phyloP scores from a whole-genome alignment of 1,284 basidiomycete genomes.

The Fistulina hepatica region DNA sequence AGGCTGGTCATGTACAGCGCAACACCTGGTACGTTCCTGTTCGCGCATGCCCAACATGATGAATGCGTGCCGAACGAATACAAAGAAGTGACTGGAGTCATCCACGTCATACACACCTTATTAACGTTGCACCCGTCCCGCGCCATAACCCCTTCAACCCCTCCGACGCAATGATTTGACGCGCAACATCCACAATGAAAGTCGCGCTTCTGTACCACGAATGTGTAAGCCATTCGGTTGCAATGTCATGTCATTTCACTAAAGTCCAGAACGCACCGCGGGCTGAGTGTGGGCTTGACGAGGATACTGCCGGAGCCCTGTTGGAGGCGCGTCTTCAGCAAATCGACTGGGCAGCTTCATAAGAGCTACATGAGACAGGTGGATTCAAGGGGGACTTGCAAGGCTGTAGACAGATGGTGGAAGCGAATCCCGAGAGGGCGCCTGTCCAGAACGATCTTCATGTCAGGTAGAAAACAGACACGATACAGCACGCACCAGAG shows the following conservation, averaged over 20 bases:
- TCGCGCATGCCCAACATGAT: not conserved
- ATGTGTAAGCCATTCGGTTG: too few relatives aligned
- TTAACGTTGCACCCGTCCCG: slow-evolving; percentile 74
- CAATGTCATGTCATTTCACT: slow-evolving; percentile 6
- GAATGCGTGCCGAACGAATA: not conserved
- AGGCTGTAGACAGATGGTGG: slow-evolving; percentile 67
- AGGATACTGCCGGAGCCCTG: slow-evolving; percentile 45
- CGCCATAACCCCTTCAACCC: slow-evolving; percentile 74
- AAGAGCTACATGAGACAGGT: slow-evolving; percentile 4
- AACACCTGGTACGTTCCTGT: slow-evolving; percentile 86
- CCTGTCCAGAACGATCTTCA: slow-evolving; percentile 28
- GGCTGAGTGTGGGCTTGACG: slow-evolving; percentile 21
- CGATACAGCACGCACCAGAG: slow-evolving; percentile 36
- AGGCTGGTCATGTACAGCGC: slow-evolving; percentile 87
- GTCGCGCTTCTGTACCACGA: slow-evolving; percentile 26
- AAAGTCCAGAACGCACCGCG: slow-evolving; percentile 16
- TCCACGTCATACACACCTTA: slow-evolving; percentile 40
- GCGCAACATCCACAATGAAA: slow-evolving; percentile 39
- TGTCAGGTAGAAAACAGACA: not conserved
- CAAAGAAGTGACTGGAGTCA: too few relatives aligned
- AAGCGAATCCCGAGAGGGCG: slow-evolving; percentile 64
- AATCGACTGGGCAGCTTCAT: slow-evolving; percentile 57
- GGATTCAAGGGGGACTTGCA: slow-evolving; percentile 32
- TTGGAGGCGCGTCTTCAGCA: slow-evolving; percentile 82
- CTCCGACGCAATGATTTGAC: slow-evolving; percentile 47